phyloP scores from a whole-genome alignment of 306 rosid genomes.

The Crataegus laevigata region DNA sequence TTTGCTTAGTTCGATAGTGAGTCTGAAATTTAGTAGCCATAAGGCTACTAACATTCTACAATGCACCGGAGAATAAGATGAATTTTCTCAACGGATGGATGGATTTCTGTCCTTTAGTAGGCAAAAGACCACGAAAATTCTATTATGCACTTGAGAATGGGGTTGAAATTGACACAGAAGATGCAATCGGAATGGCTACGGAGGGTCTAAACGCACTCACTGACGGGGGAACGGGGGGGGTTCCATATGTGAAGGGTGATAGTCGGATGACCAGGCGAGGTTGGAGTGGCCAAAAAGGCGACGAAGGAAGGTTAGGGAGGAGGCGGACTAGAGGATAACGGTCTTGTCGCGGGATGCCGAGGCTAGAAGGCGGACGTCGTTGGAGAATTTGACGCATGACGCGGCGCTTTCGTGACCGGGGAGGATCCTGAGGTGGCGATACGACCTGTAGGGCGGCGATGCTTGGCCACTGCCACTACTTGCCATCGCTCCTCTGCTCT shows the following conservation, averaged over 20 bases:
- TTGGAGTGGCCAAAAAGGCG: slow-evolving; percentile 75
- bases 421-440: slow-evolving; percentile 68
- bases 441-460: slow-evolving; percentile 49
- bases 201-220: slow-evolving; percentile 78
- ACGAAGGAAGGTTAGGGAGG: slow-evolving; percentile 48
- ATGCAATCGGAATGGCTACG: slow-evolving; percentile 66
- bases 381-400: slow-evolving; percentile 81
- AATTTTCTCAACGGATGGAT: too few species aligned
- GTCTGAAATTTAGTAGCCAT: too few species aligned
- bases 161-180: slow-evolving; percentile 82
- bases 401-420: slow-evolving; percentile 54
- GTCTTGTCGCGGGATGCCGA: slow-evolving; percentile 85
- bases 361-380: slow-evolving; percentile 70
- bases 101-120: too few species aligned
- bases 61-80: too few species aligned
- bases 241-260: slow-evolving; percentile 94
- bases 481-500: slow-evolving; percentile 12
- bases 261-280: slow-evolving; percentile 88
- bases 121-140: too few species aligned
- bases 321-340: slow-evolving; percentile 65
- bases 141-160: not conserved
- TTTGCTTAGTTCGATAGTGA: too few species aligned
- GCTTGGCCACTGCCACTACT: slow-evolving; percentile 30
- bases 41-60: too few species aligned
- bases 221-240: slow-evolving; percentile 41